Conservation (phyloP, 495 filamentous ascomycete species). For the Ramalina intermedia region DNA sequence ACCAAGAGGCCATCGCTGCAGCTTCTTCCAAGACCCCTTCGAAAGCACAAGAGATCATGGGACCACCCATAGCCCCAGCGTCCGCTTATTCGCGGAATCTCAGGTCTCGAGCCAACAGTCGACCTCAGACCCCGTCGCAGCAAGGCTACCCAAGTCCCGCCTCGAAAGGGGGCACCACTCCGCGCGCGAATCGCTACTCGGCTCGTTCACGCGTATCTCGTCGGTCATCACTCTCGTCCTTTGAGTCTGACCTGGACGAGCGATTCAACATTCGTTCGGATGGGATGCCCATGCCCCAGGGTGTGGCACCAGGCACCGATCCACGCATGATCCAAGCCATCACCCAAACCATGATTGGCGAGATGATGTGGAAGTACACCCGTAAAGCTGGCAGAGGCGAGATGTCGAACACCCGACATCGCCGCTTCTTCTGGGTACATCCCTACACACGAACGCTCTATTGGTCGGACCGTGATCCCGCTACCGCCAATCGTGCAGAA, state of each 20-base stretch:
- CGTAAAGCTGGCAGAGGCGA: slow-evolving; percentile 74
- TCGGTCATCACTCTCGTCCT: slow-evolving; percentile 84
- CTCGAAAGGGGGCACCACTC: slow-evolving; percentile 39
- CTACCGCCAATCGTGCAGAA: slow-evolving; percentile 58
- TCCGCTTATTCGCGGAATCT: slow-evolving; percentile 48
- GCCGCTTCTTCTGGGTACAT: slow-evolving; percentile 97
- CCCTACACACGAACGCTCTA: slow-evolving; percentile 94
- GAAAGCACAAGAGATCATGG: slow-evolving; percentile 45
- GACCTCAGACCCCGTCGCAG: slow-evolving; percentile 60
- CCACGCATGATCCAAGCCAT: slow-evolving; percentile 99
- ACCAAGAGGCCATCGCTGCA: slow-evolving; percentile 70
- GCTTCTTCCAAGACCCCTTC: slow-evolving; percentile 35
- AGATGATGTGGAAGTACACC: slow-evolving; percentile 98
- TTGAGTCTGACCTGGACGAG: slow-evolving; percentile 82
- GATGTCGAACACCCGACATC: slow-evolving; percentile 76
- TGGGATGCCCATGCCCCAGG: slow-evolving; percentile 41
- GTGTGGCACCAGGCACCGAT: slow-evolving; percentile 55
- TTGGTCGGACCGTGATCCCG: slow-evolving; percentile 88
- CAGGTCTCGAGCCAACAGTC: slow-evolving; percentile 25
- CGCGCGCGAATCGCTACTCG: slow-evolving; percentile 34
- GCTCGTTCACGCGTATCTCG: slow-evolving; percentile 46
- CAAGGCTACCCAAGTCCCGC: slow-evolving; percentile 16
- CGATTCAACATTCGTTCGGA: slow-evolving; percentile 64
- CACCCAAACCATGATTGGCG: slow-evolving; percentile 98
- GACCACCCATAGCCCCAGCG: slow-evolving; percentile 69